Conservation (phyloP, 805 yeast genomes). For the Metschnikowia lochheadii region DNA sequence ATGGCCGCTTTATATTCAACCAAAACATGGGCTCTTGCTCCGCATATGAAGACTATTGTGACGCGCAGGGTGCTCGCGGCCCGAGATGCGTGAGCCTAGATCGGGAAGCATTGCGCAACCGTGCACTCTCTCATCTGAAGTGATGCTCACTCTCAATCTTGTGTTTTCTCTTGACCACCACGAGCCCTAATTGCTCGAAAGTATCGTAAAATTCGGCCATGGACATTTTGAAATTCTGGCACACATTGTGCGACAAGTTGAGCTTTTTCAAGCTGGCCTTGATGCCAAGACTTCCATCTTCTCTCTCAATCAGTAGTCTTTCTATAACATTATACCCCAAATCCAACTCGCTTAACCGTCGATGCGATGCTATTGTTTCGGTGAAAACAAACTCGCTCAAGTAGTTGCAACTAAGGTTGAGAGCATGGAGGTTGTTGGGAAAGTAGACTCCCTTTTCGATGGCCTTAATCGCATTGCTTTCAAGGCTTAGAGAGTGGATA, state of each 20-base stretch:
- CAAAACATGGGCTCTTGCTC: not conserved
- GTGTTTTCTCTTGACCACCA: conserved; percentile 19
- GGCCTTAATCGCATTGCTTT: conserved; percentile 14
- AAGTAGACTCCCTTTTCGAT: conserved; percentile 11
- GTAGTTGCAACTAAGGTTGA: conserved; percentile 19
- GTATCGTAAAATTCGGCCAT: conserved; percentile 22
- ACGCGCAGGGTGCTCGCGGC: not conserved
- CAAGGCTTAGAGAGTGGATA: conserved; percentile 11
- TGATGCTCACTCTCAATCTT: conserved; percentile 27
- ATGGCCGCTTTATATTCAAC: not conserved
- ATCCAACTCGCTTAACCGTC: conserved; percentile 13
- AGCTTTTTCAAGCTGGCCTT: conserved; percentile 14
- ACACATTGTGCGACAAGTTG: conserved; percentile 20
- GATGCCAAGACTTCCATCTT: not conserved
- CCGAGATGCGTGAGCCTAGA: not conserved
- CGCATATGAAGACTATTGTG: not conserved
- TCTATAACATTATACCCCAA: conserved; percentile 10
- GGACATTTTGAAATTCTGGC: conserved; percentile 11
- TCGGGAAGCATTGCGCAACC: not conserved
- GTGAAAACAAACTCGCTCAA: conserved; percentile 16
- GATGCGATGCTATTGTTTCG: conserved; percentile 9
- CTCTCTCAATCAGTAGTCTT: conserved; percentile 6
- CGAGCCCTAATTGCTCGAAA: conserved; percentile 21
- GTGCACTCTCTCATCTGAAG: conserved; percentile 8
- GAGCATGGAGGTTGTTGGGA: conserved; percentile 11